Evolutionary conservation across 805 yeast genomes (phyloP).

Genomic region (Torulaspora quercuum): DNA sequence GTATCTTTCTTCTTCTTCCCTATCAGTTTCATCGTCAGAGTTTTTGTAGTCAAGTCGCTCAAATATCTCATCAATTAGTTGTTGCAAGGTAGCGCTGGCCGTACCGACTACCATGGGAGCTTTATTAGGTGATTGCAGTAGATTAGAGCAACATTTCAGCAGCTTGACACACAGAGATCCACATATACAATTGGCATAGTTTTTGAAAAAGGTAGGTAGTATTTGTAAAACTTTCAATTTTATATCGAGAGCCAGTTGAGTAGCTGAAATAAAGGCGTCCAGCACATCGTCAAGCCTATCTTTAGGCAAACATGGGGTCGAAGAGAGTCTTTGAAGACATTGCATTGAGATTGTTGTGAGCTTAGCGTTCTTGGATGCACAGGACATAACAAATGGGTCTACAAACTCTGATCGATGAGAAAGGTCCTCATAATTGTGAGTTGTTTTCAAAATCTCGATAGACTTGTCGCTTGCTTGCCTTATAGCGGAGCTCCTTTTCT

Average conservation of each 20-base stretch:
- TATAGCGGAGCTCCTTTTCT: conserved; percentile 67
- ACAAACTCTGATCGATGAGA: conserved; percentile 52
- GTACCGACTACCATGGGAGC: conserved; percentile 79
- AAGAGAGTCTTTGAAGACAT: conserved; percentile 59
- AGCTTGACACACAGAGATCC: conserved; percentile 57
- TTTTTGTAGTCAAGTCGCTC: conserved; percentile 49
- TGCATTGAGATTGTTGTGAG: conserved; percentile 69
- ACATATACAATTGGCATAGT: conserved; percentile 52
- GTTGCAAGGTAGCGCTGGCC: conserved; percentile 90
- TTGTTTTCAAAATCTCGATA: conserved; percentile 43
- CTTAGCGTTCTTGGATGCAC: conserved; percentile 72
- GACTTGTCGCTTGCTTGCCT: conserved; percentile 56
- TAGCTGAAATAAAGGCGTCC: conserved; percentile 67
- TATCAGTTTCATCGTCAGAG: conserved; percentile 38
- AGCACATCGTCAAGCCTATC: conserved; percentile 53
- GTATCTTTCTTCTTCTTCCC: conserved; percentile 25
- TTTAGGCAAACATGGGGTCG: conserved; percentile 51
- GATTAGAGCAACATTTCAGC: conserved; percentile 60
- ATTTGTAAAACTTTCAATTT: conserved; percentile 84
- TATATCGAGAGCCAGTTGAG: conserved; percentile 72
- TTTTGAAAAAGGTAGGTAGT: conserved; percentile 69
- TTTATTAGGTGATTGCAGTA: conserved; percentile 64
- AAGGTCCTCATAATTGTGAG: conserved; percentile 35
- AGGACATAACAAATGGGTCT: conserved; percentile 67
- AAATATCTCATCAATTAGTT: conserved; percentile 70